Evolutionary conservation across 352 stramenopile species (phyloP).

Genomic region (Globisporangium iwayamae): DNA sequence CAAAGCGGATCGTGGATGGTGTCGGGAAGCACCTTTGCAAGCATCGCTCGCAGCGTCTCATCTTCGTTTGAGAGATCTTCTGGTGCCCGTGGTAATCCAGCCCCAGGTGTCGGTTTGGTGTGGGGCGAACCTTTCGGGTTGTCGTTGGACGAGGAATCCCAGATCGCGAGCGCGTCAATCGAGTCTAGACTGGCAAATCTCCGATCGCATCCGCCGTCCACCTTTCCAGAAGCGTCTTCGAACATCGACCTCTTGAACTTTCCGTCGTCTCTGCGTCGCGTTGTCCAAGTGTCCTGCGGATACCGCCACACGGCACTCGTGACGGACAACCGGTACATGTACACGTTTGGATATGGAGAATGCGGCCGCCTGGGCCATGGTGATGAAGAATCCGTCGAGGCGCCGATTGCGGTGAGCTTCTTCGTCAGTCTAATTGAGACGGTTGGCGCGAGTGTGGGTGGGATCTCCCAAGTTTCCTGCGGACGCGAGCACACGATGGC

Average conservation of each 20-base stretch:
- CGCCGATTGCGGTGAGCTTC: constrained; percentile 48
- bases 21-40: constrained; percentile 23
- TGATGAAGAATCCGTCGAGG: constrained; percentile 39
- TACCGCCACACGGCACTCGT: constrained; percentile 78
- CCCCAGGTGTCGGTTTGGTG: constrained; percentile 47
- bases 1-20: constrained; percentile 33
- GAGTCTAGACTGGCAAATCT: constrained; percentile 24
- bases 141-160: constrained; percentile 61
- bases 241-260: constrained; percentile 40
- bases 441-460: constrained; percentile 28
- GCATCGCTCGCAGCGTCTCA: not conserved
- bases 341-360: constrained; percentile 81
- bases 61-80: not conserved
- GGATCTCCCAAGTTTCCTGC: constrained; percentile 57
- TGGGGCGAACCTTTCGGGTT: constrained; percentile 61
- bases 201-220: not conserved
- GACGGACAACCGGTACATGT: constrained; percentile 56
- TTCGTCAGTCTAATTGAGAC: constrained; percentile 48
- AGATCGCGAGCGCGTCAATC: constrained; percentile 14
- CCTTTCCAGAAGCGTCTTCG: not conserved
- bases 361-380: constrained; percentile 76
- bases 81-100: constrained; percentile 11
- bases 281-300: constrained; percentile 67
- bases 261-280: constrained; percentile 45
- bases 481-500: constrained; percentile 86